Percentiles rank a stretch among this genome's conserved stretches.
Evolutionary conservation across 2,329 filamentous ascomycete genomes (phyloP).

Genomic region (Ceratocystis cacaofunesta): DNA sequence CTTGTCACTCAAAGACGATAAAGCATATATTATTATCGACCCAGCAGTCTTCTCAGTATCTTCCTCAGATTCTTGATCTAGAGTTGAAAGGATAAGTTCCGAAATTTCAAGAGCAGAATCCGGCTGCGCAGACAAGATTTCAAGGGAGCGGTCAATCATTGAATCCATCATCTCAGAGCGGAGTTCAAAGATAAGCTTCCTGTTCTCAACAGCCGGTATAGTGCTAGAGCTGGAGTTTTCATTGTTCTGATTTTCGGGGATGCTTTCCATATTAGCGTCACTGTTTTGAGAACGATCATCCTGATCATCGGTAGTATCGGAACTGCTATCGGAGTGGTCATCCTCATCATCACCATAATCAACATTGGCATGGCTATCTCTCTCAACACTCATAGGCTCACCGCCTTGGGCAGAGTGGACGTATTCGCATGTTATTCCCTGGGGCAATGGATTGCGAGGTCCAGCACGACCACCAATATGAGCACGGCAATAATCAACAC

Average conservation of each 20-base stretch:
- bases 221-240: constrained; percentile 18
- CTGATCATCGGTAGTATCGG: constrained; percentile 16
- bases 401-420: constrained; percentile 22
- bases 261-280: constrained; percentile 19
- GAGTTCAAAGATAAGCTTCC: constrained; percentile 36
- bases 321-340: constrained; percentile 15
- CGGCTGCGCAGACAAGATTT: constrained; percentile 76
- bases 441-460: constrained; percentile 51
- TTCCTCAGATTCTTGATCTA: constrained; percentile 34
- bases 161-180: constrained; percentile 58
- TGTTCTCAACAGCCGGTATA: constrained; percentile 7
- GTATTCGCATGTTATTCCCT: constrained; percentile 8
- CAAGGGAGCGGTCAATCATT: constrained; percentile 77
- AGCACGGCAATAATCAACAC: constrained; percentile 61
- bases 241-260: constrained; percentile 19
- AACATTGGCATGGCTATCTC: neutral
- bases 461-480: constrained; percentile 43
- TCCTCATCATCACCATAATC: constrained; percentile 21
- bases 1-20: constrained; percentile 53
- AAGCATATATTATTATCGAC: constrained; percentile 65
- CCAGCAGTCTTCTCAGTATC: constrained; percentile 48
- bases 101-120: constrained; percentile 81
- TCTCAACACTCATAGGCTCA: constrained; percentile 19
- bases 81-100: constrained; percentile 66
- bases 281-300: constrained; percentile 11